Base-by-base conservation (phyloP, 1,284 basidiomycete genomes). In the Austroboletus niveus region DNA sequence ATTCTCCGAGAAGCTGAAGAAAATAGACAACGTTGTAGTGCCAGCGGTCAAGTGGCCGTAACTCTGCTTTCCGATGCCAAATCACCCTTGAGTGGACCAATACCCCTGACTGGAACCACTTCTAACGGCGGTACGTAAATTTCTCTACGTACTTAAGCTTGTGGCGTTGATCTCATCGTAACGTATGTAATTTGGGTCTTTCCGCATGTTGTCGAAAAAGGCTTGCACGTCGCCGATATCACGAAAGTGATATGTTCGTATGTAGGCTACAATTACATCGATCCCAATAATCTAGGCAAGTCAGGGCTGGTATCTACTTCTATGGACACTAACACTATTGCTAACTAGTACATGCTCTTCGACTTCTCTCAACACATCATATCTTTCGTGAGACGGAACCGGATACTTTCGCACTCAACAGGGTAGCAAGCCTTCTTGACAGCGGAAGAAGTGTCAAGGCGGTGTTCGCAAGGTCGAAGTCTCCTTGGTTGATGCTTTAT, bases 351-450 rank as follows among this genome's bases (percentile, higher is more conserved):
- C 66, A 69, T 42, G 57, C 44, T 20, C 74, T 89, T 31, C 82
- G 87, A 35, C 72, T 89, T 17, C 76, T 89, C 30, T 83, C 85
- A 12, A 87, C 85, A 0, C 84, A 87, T 60, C 87, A 89, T 61
- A 76, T 88, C 47, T 72, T 85, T 29, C 72, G 76, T 32, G 87
- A 89, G 66, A 72, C 79, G 2, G 70, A 75, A 11, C 85, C 84
- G 8, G 79, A 88, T 59, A 79, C 82, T 2, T 89, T 89, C 58
- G 74, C 84, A 4, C 75, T 80, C 48, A 89, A 85, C 59, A 77
- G 85, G 17, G 73, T 87, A 47, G 82, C 83, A 2, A 81, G 80
- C 5, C 69, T 81, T n/a, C 69, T 89, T 7, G 84, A 87, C 59
- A 82, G 79, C 1, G 83, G 85, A 9, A 85, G 84, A 64, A 63